phyloP scores from a whole-genome alignment of 2,329 filamentous ascomycete species.

The Aaosphaeria arxii region DNA sequence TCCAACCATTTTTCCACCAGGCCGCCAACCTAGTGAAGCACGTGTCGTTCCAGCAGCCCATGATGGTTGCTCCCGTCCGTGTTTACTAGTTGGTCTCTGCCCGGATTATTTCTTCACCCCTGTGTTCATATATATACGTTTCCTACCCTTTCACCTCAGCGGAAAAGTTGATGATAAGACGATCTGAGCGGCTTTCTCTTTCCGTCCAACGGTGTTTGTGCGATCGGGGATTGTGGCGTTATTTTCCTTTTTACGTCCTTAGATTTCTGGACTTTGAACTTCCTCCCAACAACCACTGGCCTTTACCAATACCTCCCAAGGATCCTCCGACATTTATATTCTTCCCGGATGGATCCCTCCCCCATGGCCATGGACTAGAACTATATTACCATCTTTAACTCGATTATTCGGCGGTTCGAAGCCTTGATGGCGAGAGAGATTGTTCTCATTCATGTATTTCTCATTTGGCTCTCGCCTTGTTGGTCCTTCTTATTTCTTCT shows the following conservation, averaged over 20 bases:
- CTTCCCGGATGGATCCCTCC: too few species aligned
- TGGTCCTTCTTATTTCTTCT: neutral
- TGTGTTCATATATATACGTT: conserved; percentile 27
- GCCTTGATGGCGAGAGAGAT: conserved; percentile 29
- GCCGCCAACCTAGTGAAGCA: conserved; percentile 40
- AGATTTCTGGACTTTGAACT: too few species aligned
- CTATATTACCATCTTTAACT: conserved; percentile 21
- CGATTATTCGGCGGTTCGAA: conserved; percentile 4
- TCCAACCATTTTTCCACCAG: conserved; percentile 37
- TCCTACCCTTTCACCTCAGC: conserved; percentile 9
- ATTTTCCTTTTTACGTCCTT: neutral
- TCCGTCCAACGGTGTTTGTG: conserved; percentile 25
- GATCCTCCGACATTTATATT: too few species aligned
- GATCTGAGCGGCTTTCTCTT: conserved; percentile 23
- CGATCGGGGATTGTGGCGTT: conserved; percentile 20
- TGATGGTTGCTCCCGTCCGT: conserved; percentile 35
- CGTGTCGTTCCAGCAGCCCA: conserved; percentile 39
- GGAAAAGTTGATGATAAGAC: conserved; percentile 38
- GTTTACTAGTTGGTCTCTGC: conserved; percentile 27
- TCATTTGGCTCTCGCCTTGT: neutral
- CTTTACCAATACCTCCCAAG: too few species aligned
- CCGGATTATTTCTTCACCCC: conserved; percentile 27
- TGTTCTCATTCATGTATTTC: conserved; percentile 3
- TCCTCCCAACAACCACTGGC: too few species aligned
- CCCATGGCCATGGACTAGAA: conserved; percentile 1